Conservation (phyloP, 1,284 basidiomycete genomes). For the Mycosarcoma mackinlayi region DNA sequence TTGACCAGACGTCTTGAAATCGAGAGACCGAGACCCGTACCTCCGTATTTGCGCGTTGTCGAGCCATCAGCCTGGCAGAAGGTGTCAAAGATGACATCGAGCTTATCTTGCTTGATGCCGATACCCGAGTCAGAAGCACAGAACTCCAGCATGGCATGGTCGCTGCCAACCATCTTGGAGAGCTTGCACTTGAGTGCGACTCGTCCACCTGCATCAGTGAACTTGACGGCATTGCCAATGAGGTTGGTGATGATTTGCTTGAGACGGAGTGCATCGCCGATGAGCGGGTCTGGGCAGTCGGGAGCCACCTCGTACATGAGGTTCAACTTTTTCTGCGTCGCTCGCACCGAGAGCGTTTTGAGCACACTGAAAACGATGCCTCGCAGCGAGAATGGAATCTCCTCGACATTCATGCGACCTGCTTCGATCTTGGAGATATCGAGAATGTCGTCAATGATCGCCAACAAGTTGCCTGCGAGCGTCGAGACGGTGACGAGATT, state of each 20-base stretch:
- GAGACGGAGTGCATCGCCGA: constrained; percentile 89
- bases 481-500: constrained; percentile 95
- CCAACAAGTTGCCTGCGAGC: constrained; percentile 87
- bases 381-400: constrained; percentile 96
- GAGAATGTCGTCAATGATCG: constrained; percentile 79
- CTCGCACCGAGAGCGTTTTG: constrained; percentile 97
- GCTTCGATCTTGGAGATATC: constrained; percentile 76
- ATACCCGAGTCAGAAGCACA: constrained; percentile 98
- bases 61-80: constrained; percentile 95
- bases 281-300: constrained; percentile 94
- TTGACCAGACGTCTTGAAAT: constrained; percentile 84
- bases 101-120: constrained; percentile 97
- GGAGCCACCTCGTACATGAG: constrained; percentile 96
- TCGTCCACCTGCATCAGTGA: constrained; percentile 86
- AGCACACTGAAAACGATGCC: constrained; percentile 96
- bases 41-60: constrained; percentile 83
- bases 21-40: constrained; percentile 90
- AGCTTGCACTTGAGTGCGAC: constrained; percentile 89
- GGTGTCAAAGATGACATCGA: constrained; percentile 98
- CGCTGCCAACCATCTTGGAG: constrained; percentile 76
- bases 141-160: constrained; percentile 88
- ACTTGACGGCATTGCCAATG: constrained; percentile 71
- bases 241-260: constrained; percentile 68
- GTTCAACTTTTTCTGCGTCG: constrained; percentile 96
- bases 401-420: constrained; percentile 99